Evolutionary conservation across 495 filamentous ascomycete species (phyloP).

Genomic region (Podospora pseudopauciseta): DNA sequence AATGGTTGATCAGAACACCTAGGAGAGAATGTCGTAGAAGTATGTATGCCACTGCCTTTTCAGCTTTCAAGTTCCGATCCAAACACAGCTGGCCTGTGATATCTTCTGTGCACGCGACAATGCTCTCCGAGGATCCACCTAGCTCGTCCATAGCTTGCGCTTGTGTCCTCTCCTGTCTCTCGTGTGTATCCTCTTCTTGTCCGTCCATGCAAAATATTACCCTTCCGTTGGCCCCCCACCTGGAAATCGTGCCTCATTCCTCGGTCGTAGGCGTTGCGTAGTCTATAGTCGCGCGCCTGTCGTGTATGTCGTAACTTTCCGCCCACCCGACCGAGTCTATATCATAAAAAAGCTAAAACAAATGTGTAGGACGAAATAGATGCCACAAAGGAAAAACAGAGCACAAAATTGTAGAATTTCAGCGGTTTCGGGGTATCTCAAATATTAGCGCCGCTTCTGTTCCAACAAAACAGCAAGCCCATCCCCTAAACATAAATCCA

Average conservation of each 20-base stretch:
- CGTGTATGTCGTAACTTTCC: constrained; percentile 17
- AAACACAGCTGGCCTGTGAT: not conserved
- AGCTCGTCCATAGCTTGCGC: no score
- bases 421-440: constrained; percentile 19
- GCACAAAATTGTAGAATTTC: not conserved
- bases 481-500: constrained; percentile 6
- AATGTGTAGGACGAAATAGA: constrained; percentile 11
- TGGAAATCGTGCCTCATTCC: constrained; percentile 18
- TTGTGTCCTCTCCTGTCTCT: not conserved
- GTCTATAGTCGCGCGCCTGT: constrained; percentile 5
- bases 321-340: constrained; percentile 12
- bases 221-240: not conserved
- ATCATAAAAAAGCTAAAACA: not conserved
- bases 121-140: no score
- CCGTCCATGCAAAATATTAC: not conserved
- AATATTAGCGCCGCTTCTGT: constrained; percentile 13
- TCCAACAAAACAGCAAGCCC: not conserved
- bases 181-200: not conserved
- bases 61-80: not conserved
- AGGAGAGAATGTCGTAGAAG: not conserved
- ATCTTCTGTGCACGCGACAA: no score
- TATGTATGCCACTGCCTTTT: not conserved
- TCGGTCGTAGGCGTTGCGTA: constrained; percentile 8
- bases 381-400: constrained; percentile 6
- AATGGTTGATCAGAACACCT: not conserved